These are phyloP conservation scores for Crucibulum cyathiforme DNA, from an alignment of 1,284 basidiomycete species.

Conservation along the genomic window DNA sequence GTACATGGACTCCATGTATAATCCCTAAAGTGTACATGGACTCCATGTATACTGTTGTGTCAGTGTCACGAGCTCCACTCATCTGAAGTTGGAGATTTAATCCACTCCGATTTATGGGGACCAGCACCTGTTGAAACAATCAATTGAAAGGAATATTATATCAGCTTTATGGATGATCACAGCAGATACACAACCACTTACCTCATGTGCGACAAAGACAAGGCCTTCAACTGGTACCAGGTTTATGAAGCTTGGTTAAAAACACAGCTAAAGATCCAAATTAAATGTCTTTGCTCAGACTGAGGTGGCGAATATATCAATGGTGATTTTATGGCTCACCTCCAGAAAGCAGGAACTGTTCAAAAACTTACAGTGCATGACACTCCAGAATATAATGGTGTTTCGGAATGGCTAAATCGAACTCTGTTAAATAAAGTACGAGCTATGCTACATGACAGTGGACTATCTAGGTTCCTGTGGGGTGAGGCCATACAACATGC, in stretches of 20 bases:
- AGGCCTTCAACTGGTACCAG: neutral
- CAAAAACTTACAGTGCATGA: constrained; percentile 38
- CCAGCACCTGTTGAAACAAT: constrained; percentile 29
- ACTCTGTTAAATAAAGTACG: constrained; percentile 34
- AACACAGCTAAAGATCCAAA: constrained; percentile 14
- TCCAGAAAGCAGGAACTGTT: constrained; percentile 32
- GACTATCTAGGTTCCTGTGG: constrained; percentile 18
- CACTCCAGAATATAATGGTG: constrained; percentile 39
- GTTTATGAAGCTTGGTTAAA: constrained; percentile 4
- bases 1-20: no score
- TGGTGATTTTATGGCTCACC: constrained; percentile 17
- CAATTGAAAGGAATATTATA: constrained; percentile 20
- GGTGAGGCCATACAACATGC: constrained; percentile 11
- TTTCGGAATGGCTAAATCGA: constrained; percentile 38
- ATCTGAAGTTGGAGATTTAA: constrained; percentile 35
- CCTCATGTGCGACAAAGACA: constrained; percentile 21
- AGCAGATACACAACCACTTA: constrained; percentile 17
- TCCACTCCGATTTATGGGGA: constrained; percentile 48
- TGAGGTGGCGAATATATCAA: constrained; percentile 21
- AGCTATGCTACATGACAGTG: constrained; percentile 33
- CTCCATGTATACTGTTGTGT: no score
- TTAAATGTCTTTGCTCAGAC: constrained; percentile 22
- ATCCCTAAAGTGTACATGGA: no score
- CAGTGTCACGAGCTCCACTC: constrained; percentile 6
- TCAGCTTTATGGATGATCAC: constrained; percentile 30